Evolutionary conservation across 2,329 filamentous ascomycete genomes (phyloP).

Genomic region (Fusarium sp.): DNA sequence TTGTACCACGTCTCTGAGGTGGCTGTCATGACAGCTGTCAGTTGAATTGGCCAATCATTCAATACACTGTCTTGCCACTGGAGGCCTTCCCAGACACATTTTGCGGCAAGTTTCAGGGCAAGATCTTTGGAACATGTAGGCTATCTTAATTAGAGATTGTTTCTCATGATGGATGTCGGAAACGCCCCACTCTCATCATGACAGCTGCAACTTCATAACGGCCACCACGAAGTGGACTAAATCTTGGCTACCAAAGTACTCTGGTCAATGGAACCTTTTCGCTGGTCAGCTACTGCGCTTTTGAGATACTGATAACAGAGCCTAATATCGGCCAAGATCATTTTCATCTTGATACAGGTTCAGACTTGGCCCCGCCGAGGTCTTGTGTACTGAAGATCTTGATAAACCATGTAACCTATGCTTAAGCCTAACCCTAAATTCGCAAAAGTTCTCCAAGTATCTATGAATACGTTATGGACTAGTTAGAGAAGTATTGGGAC

Average conservation of each 20-base stretch:
- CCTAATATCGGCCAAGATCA: neutral
- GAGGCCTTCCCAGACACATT: slow-evolving; percentile 1
- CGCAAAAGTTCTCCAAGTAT: neutral
- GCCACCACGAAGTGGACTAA: slow-evolving; percentile 16
- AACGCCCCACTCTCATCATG: slow-evolving; percentile 23
- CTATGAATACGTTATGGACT: too few species aligned
- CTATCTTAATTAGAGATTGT: neutral
- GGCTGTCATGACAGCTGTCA: neutral
- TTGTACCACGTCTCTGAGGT: neutral
- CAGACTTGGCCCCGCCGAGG: neutral
- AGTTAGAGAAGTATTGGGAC: neutral
- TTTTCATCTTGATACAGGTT: neutral
- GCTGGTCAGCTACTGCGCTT: neutral
- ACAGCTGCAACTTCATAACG: slow-evolving; percentile 23
- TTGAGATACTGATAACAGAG: neutral
- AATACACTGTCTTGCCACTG: neutral
- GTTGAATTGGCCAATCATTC: neutral
- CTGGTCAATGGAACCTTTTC: too few species aligned
- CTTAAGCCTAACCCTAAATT: neutral
- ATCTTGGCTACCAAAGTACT: neutral
- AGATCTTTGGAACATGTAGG: neutral
- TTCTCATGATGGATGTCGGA: neutral
- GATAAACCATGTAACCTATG: neutral
- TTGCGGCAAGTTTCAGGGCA: slow-evolving; percentile 25
- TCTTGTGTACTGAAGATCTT: too few species aligned